Evolutionary conservation across 1,139 yeast genomes (phyloP).

Genomic region (Protomyces macrosporus): DNA sequence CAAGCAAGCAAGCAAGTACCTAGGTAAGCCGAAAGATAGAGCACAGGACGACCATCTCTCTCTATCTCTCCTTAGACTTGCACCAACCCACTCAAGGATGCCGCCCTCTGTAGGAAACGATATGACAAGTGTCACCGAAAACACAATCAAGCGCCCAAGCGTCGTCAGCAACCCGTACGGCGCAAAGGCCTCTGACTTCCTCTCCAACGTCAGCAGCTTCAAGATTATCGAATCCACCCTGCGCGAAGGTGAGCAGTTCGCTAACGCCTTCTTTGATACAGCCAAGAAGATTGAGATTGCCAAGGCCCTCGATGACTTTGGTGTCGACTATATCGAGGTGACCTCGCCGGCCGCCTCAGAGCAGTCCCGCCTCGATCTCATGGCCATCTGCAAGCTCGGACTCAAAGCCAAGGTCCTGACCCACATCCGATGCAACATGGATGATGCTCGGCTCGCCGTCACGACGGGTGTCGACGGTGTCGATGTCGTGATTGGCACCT

Average conservation of each 20-base stretch:
- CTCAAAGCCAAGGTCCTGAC: constrained; percentile 87
- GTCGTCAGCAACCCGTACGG: constrained; percentile 69
- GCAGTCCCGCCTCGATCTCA: constrained; percentile 88
- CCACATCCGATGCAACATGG: constrained; percentile 72
- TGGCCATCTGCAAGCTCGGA: constrained; percentile 95
- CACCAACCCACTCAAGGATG: neutral
- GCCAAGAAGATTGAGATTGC: constrained; percentile 97
- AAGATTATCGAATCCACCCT: constrained; percentile 92
- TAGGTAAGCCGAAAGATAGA: too few species aligned
- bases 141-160: constrained; percentile 15
- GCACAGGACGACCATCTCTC: too few species aligned
- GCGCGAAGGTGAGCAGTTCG: constrained; percentile 98
- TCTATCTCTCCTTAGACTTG: too few species aligned
- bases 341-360: constrained; percentile 98
- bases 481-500: constrained; percentile 96
- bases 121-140: constrained; percentile 16
- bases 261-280: constrained; percentile 91
- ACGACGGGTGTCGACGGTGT: constrained; percentile 99
- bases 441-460: constrained; percentile 94
- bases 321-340: constrained; percentile 94
- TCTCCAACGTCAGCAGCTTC: constrained; percentile 83
- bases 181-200: constrained; percentile 86
- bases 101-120: constrained; percentile 25
- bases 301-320: constrained; percentile 93
- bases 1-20: too few species aligned